Base-by-base conservation (phyloP, 164 flowering plant genomes). In the Taxillus chinensis region DNA sequence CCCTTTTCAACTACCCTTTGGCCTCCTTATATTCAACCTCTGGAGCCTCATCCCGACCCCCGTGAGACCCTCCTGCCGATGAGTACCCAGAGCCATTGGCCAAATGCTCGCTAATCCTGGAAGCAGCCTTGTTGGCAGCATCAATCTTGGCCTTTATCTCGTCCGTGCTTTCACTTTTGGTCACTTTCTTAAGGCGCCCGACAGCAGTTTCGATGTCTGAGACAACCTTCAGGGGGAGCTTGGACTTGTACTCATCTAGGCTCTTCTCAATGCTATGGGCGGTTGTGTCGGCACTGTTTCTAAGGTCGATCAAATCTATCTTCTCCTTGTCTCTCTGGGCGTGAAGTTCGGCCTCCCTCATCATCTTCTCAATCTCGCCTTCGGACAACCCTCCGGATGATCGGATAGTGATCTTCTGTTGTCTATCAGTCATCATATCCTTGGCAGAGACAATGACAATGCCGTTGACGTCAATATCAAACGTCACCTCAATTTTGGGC, bases 21-120 rank as follows among this genome's bases (percentile, higher is more conserved):
- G 64, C 82, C 70, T 84, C 86, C 68, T 81, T 78, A 45, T 82
- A 82, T 55, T 82, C 89, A 48, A 86, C 89, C 66, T 82, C 89
- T 40, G 82, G 81, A 40, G 83, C 43, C 63, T 78, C 81, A 7
- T 48, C 51, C 9, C 76, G 82, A 40, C 59, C 14, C 13, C 4
- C 7, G 13, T 48, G 51, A 7, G 51, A 48, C 9, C 13, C 13
- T 3, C 75, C 73, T 41, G 79, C 83, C 55, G 73, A 71, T 40
- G 83, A 51, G 41, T 73, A 77, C 45, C 73, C 76, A 12, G 75
- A 58, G 37, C 75, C 57, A 2, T 77, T 76, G 3, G 73, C 7
- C 80, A 81, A 73, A 66, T 79, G 79, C 61, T 79, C 75, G 15
- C 85, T 83, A 42, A 79, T 81, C 77, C 79, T 81, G 3, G 85